These are phyloP conservation scores for Cyclotella atomus DNA, from an alignment of 108 stramenopile genomes.

Conservation along the genomic window DNA sequence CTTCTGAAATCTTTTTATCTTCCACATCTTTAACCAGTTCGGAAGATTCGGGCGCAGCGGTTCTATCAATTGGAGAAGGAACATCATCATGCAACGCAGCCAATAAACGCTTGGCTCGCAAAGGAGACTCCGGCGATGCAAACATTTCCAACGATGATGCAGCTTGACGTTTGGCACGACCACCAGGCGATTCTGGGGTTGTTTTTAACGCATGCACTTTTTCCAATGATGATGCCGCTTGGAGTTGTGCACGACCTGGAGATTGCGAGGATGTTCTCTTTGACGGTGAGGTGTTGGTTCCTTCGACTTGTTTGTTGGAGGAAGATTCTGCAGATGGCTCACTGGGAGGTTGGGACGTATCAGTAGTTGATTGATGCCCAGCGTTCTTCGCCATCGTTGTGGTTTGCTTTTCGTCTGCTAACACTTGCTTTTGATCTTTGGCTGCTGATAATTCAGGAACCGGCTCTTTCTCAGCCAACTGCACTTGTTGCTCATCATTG, in stretches of 20 bases:
- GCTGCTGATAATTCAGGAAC: too few species aligned
- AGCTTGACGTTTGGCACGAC: conserved; percentile 1
- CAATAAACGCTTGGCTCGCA: conserved; percentile 13
- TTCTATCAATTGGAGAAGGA: background rate
- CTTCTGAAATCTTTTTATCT: too few species aligned
- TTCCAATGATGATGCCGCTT: conserved; percentile 4
- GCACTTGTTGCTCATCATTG: too few species aligned
- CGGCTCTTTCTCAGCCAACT: too few species aligned
- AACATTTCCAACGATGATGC: background rate
- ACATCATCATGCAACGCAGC: background rate
- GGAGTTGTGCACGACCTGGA: background rate
- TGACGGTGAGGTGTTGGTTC: background rate
- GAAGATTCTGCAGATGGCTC: background rate
- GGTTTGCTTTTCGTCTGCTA: background rate
- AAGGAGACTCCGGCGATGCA: conserved; percentile 20
- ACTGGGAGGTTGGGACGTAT: background rate
- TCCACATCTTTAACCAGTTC: too few species aligned
- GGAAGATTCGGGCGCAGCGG: too few species aligned
- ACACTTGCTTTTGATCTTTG: too few species aligned
- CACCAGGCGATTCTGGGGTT: conserved; percentile 1
- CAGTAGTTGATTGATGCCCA: background rate
- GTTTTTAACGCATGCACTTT: background rate
- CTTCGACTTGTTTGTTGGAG: too few species aligned
- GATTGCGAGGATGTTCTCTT: background rate
- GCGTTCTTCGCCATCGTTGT: too few species aligned